Evolutionary conservation across 768 basidiomycete species (phyloP).

Genomic region (Lentinula detonsa): DNA sequence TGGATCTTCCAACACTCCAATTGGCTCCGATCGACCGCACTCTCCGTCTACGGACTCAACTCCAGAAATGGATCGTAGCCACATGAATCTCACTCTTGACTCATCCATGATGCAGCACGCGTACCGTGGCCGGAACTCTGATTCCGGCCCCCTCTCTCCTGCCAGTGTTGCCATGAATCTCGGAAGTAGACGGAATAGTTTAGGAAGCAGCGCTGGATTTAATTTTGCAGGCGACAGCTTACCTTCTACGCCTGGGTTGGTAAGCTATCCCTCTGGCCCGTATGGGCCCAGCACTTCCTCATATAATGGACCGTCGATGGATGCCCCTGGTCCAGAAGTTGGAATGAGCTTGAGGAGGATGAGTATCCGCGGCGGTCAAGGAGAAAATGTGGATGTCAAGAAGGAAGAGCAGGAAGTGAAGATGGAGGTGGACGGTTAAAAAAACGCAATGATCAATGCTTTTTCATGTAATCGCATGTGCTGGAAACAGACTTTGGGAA

Average conservation of each 20-base stretch:
- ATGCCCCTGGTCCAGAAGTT: constrained; percentile 1
- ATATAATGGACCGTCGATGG: background rate
- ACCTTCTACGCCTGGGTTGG: background rate
- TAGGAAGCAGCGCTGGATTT: background rate
- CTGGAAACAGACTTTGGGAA: background rate
- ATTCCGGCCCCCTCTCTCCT: background rate
- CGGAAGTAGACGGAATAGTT: background rate
- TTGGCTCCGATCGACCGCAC: background rate
- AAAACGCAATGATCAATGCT: background rate
- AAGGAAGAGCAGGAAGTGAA: background rate
- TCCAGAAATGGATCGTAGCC: background rate
- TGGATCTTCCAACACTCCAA: background rate
- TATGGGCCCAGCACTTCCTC: background rate
- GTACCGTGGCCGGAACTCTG: background rate
- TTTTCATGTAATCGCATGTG: background rate
- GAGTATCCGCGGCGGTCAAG: background rate
- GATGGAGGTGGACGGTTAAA: constrained; percentile 4
- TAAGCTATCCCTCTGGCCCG: background rate
- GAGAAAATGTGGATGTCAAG: background rate
- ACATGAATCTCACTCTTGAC: background rate
- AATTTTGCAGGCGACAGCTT: background rate
- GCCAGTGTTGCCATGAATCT: background rate
- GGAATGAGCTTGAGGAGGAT: constrained; percentile 2
- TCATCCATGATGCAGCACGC: background rate
- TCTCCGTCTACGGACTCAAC: background rate